Percentiles rank a stretch among this genome's conserved stretches.
phyloP scores from a whole-genome alignment of 306 rosid genomes.

The Argentina anserina region DNA sequence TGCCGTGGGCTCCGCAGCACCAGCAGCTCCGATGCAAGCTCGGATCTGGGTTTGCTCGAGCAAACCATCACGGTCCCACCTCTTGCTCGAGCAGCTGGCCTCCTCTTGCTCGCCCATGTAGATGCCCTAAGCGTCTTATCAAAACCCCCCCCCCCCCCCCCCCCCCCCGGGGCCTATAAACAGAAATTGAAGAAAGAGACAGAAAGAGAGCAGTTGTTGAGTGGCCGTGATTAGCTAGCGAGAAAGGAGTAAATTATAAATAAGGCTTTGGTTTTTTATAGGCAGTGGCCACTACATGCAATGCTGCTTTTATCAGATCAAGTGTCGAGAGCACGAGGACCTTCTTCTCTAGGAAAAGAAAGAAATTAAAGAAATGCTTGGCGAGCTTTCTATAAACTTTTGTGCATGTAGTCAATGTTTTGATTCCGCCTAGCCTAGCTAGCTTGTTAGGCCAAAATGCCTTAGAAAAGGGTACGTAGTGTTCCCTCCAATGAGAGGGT shows the following conservation, averaged over 20 bases:
- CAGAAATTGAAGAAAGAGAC: not conserved
- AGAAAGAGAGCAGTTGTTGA: not conserved
- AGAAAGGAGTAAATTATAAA: constrained; percentile 8
- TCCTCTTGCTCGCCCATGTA: no score
- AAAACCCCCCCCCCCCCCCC: constrained; percentile 21
- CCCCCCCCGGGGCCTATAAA: constrained; percentile 14
- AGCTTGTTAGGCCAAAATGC: not conserved
- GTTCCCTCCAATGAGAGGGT: not conserved
- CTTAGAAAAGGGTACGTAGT: not conserved
- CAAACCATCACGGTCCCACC: no score
- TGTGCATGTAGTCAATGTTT: not conserved
- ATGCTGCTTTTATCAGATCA: constrained; percentile 28
- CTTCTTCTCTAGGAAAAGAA: constrained; percentile 34
- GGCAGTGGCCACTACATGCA: constrained; percentile 33
- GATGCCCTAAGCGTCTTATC: no score
- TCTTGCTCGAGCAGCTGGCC: no score
- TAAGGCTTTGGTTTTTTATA: not conserved
- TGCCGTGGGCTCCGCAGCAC: no score
- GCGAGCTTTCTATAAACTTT: not conserved
- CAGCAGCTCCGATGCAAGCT: no score
- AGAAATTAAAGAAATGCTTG: not conserved
- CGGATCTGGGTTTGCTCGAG: no score
- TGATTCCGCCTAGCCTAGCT: not conserved
- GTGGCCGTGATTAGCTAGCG: constrained; percentile 15
- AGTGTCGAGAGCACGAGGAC: constrained; percentile 24